Base-by-base conservation (phyloP, 164 flowering plant species). In the Warburgia ugandensis region DNA sequence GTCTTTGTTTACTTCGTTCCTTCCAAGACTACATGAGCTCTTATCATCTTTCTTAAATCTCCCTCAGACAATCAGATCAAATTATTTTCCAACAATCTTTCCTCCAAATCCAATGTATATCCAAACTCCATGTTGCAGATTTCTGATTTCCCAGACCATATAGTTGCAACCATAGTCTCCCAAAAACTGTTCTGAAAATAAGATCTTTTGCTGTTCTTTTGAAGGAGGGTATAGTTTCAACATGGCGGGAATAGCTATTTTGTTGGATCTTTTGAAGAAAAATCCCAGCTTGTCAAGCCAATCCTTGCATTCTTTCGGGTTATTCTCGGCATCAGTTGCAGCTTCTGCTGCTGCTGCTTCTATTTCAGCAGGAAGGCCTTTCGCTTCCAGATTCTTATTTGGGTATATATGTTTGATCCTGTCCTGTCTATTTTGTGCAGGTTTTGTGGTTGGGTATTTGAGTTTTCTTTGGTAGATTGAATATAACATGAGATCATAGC, bases 291-390 rank as follows among this genome's bases (percentile, higher is more conserved):
- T 74, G n/a, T 49, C 68, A 1, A 21, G 71, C 25, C 73, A 65
- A 26, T 17, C 59, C 48, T 23, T 79, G 17, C 78, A 76, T 56
- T 83, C 91, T 2, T 52, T 55, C 47, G 68, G 73, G 0, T 48
- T 65, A 6, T 73, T 77, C 54, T 71, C 90, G 6, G 75, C 79
- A 2, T 50, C 68, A 13, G 64, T 71, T 7, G 84, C 79, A 29
- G 61, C 77, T 29, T 60, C 82, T 10, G 68, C 80, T 5, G 81
- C 84, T 29, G 84, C 81, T 43, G 79, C 78, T 10, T 61, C 86
- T 11, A 55, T 63, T 50, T 68, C 72, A 10, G 58, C 73, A 1
- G 61, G 61, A 9, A 49, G 55, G 44, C 72, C 80, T 32, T 66
- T 78, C 23, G 68, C 72, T 25, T 66, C 71, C 35, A 72, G 81